A percentile compares a stretch with the other conserved stretches of the same genome.
These are phyloP conservation scores for Dactylellina cionopaga DNA, from an alignment of 2,329 filamentous ascomycete genomes.

Conservation along the genomic window DNA sequence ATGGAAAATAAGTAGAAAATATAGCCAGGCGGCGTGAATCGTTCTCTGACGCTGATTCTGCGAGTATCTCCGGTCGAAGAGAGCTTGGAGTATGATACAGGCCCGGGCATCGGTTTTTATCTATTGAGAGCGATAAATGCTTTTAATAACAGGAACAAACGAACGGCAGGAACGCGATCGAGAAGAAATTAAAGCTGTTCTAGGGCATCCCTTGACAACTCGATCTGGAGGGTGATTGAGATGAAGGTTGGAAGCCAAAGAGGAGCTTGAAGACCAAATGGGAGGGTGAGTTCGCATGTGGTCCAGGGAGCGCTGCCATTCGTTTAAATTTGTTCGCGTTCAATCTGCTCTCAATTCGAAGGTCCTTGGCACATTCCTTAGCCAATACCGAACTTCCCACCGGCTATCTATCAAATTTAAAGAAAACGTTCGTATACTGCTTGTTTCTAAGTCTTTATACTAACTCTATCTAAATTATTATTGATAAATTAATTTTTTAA, in stretches of 20 bases:
- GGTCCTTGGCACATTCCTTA: no score
- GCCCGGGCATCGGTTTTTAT: conserved; percentile 31
- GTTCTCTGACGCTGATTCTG: conserved; percentile 12
- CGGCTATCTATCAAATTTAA: no score
- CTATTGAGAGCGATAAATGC: background rate
- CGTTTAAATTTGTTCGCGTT: conserved; percentile 1
- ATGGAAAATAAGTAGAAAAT: conserved; percentile 43
- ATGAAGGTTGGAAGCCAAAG: conserved; percentile 22
- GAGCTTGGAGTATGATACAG: conserved; percentile 9
- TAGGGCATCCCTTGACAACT: conserved; percentile 14
- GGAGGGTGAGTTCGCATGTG: conserved; percentile 17
- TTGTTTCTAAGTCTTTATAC: no score
- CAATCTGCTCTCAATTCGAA: no score
- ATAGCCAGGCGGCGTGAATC: conserved; percentile 20
- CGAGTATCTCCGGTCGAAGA: conserved; percentile 1
- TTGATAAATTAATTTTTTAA: no score
- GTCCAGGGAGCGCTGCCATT: conserved; percentile 10
- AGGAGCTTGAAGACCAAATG: conserved; percentile 14
- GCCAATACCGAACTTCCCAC: no score
- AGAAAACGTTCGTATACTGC: no score
- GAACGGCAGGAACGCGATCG: conserved; percentile 9
- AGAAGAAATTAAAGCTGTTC: conserved; percentile 9
- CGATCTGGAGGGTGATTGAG: conserved; percentile 44
- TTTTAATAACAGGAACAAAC: conserved; percentile 4
- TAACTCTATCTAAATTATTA: no score